phyloP scores from a whole-genome alignment of 768 basidiomycete genomes.

The Mycena crocata region DNA sequence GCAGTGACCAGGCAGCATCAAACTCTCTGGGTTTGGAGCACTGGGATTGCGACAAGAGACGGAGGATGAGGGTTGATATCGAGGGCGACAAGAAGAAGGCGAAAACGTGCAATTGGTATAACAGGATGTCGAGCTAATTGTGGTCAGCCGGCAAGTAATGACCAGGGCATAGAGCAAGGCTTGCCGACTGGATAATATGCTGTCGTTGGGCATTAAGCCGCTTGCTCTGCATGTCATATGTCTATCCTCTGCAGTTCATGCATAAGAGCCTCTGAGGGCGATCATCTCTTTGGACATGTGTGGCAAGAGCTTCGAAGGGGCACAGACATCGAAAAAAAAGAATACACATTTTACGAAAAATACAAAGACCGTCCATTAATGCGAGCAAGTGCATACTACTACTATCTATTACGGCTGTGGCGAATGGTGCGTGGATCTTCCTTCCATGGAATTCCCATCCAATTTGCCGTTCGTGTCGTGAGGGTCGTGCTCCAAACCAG shows the following conservation, averaged over 20 bases:
- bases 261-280: background rate
- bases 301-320: background rate
- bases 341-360: background rate
- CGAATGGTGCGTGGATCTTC: background rate
- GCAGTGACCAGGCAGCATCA: slow-evolving; percentile 72
- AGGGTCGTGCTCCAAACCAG: slow-evolving; percentile 13
- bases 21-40: slow-evolving; percentile 76
- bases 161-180: slow-evolving; percentile 38
- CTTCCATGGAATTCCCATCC: background rate
- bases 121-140: slow-evolving; percentile 71
- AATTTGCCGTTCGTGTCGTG: background rate
- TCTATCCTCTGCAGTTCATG: background rate
- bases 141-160: slow-evolving; percentile 24
- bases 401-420: background rate
- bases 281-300: background rate
- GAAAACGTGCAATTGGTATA: slow-evolving; percentile 79
- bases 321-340: background rate
- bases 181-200: slow-evolving; percentile 76
- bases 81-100: slow-evolving; percentile 85
- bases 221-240: slow-evolving; percentile 62
- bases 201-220: slow-evolving; percentile 75
- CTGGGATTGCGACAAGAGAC: slow-evolving; percentile 71
- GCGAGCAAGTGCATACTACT: no score
- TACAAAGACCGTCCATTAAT: background rate
- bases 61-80: slow-evolving; percentile 64